A percentile compares a stretch with the other conserved stretches of the same genome.
Evolutionary conservation across 495 filamentous ascomycete species (phyloP).

Genomic region (Xylaria telfairii): DNA sequence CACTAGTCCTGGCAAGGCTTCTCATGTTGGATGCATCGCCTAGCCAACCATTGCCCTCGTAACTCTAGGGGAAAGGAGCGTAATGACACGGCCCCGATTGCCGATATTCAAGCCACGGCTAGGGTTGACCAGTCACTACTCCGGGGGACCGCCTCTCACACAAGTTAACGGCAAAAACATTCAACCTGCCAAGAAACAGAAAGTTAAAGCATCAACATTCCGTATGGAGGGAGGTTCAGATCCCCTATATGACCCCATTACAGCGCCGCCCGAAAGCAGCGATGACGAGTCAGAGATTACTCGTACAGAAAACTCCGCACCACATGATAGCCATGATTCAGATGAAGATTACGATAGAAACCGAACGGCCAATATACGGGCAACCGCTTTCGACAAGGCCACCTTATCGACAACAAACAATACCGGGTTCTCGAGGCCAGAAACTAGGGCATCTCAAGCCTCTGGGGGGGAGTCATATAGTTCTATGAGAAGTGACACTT

Average conservation of each 20-base stretch:
- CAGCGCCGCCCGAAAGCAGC: slow-evolving; percentile 35
- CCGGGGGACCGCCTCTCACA: slow-evolving; percentile 25
- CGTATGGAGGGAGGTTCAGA: neutral
- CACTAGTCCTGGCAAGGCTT: neutral
- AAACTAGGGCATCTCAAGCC: slow-evolving; percentile 9
- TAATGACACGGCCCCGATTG: slow-evolving; percentile 8
- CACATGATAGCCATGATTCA: slow-evolving; percentile 24
- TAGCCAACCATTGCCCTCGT: neutral
- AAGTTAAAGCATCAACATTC: slow-evolving; percentile 1
- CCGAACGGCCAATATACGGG: slow-evolving; percentile 29
- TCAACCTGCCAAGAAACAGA: slow-evolving; percentile 6
- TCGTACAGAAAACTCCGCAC: too few species aligned
- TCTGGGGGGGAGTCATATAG: neutral
- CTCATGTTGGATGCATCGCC: neutral
- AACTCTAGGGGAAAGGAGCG: neutral
- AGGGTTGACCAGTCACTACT: slow-evolving; percentile 25
- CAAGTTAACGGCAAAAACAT: slow-evolving; percentile 13
- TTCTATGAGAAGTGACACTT: slow-evolving; percentile 24
- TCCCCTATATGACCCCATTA: slow-evolving; percentile 26
- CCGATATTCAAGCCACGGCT: slow-evolving; percentile 22
- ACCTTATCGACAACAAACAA: neutral
- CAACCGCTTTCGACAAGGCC: slow-evolving; percentile 28
- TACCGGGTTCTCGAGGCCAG: neutral
- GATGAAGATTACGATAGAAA: slow-evolving; percentile 27
- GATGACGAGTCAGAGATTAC: slow-evolving; percentile 30